phyloP scores from a whole-genome alignment of 345 rosid genomes.

The Dimocarpus longan region DNA sequence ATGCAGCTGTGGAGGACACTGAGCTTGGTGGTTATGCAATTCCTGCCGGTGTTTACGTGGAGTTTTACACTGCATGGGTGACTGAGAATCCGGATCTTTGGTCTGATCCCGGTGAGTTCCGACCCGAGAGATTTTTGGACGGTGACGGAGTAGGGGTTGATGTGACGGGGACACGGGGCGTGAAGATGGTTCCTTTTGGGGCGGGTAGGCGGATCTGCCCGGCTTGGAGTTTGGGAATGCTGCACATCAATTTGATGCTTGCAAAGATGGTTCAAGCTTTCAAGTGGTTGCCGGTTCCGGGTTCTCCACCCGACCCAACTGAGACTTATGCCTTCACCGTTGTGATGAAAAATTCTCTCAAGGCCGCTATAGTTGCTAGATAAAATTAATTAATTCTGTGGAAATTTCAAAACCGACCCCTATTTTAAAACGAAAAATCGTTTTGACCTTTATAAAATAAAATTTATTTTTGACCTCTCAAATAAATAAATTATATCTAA shows the following conservation, averaged over 20 bases:
- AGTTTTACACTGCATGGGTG: constrained; percentile 93
- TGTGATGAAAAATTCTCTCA: constrained; percentile 86
- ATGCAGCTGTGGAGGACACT: constrained; percentile 62
- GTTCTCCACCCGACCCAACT: constrained; percentile 68
- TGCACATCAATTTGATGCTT: constrained; percentile 70
- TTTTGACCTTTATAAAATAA: too few species aligned
- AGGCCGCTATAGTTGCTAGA: constrained; percentile 64
- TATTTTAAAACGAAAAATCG: too few species aligned
- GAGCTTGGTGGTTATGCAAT: constrained; percentile 78
- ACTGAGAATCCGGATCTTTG: constrained; percentile 81
- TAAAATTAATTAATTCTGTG: neutral
- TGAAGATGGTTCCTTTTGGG: constrained; percentile 86
- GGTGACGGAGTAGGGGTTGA: constrained; percentile 87
- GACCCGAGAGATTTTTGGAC: constrained; percentile 78
- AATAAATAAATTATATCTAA: too few species aligned
- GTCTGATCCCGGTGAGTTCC: constrained; percentile 69
- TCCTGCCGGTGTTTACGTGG: constrained; percentile 68
- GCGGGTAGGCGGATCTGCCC: constrained; percentile 96
- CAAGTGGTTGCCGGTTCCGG: constrained; percentile 71
- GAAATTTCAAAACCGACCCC: too few species aligned
- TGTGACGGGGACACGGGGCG: constrained; percentile 78
- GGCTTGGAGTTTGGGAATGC: constrained; percentile 72
- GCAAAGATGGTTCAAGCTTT: constrained; percentile 87
- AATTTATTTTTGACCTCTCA: too few species aligned
- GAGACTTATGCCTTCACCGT: constrained; percentile 94